Percentiles rank a stretch among this genome's conserved stretches.
Evolutionary conservation across 352 stramenopile species (phyloP).

Genomic region (Phytophthora sp.): DNA sequence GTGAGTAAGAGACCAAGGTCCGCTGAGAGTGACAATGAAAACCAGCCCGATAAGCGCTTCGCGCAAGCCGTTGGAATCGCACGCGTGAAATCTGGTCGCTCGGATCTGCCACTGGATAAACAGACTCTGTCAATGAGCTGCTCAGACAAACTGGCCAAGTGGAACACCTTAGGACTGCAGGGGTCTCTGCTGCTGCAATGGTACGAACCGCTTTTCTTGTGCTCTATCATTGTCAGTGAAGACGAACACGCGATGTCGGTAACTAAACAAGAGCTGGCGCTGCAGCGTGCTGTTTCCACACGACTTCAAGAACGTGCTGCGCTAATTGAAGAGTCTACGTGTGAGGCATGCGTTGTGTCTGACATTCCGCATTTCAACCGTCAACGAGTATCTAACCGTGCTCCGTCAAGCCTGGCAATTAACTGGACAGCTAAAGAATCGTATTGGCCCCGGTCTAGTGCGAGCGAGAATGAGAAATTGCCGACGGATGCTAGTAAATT

Average conservation of each 20-base stretch:
- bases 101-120: constrained; percentile 86
- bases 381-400: constrained; percentile 6
- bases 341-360: constrained; percentile 27
- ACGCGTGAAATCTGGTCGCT: constrained; percentile 92
- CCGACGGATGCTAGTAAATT: constrained; percentile 8
- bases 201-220: constrained; percentile 62
- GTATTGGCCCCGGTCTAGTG: constrained; percentile 52
- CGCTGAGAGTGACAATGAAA: background rate
- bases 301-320: constrained; percentile 32
- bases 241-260: constrained; percentile 45
- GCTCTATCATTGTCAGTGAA: constrained; percentile 53
- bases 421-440: constrained; percentile 61
- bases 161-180: constrained; percentile 84
- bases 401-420: constrained; percentile 54
- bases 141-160: constrained; percentile 93
- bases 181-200: constrained; percentile 72
- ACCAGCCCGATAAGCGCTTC: constrained; percentile 51
- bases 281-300: constrained; percentile 52
- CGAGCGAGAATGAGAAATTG: background rate
- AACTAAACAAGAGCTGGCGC: constrained; percentile 43
- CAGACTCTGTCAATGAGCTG: constrained; percentile 94
- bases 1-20: constrained; percentile 31
- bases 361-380: constrained; percentile 24
- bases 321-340: constrained; percentile 10
- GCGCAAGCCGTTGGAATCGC: constrained; percentile 77